Evolutionary conservation across 169 alveolate genomes (phyloP), one percentile per base, ranked within the genome.

Genomic region (Cryptosporidium canis): DNA sequence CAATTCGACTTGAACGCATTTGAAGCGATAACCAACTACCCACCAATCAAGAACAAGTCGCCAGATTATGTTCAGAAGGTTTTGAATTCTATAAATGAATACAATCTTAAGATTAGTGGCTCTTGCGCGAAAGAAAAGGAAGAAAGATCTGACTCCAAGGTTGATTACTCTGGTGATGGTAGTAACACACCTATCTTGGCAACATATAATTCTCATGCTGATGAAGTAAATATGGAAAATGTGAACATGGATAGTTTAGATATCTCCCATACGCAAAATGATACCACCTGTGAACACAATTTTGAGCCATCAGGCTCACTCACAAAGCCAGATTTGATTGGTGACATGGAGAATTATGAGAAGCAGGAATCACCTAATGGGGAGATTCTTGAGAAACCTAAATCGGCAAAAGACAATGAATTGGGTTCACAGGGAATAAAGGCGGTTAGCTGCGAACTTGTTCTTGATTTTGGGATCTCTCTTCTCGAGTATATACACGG

Each of bases 401-500:
- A 58, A 27, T 1, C 55, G 43, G 31, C 47, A n/a, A 77, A 55
- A 27, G 27, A 24, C 18, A 12, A 16, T 7, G 87, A 77, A 4
- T 77, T 31, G 11, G 18, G 12, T 56, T 37, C 61, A 77, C 72
- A 39, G 37, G 51, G 63, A 21, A 77, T 61, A 21, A 55, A 61
- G 66, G 77, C 87, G 24, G 71, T 61, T 3, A 44, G 37, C 24
- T 77, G 87, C 39, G 87, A 77, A 12, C 55, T 77, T 12, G 87
- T 77, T 11, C 41, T 77, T 43, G 87, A 77, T 61, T 77, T 35
- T 39, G 87, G 87, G 0, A 58, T 77, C 3, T 55, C 87, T 12
- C 72, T 77, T 24, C 55, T 77, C 6, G 87, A 77, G 11, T 77
- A 77, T 37, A 61, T 77, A n/a, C 72, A 77, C 48, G 87, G 87